Evolutionary conservation across 2,329 filamentous ascomycete species (phyloP).

Genomic region (Penicillium sp.): DNA sequence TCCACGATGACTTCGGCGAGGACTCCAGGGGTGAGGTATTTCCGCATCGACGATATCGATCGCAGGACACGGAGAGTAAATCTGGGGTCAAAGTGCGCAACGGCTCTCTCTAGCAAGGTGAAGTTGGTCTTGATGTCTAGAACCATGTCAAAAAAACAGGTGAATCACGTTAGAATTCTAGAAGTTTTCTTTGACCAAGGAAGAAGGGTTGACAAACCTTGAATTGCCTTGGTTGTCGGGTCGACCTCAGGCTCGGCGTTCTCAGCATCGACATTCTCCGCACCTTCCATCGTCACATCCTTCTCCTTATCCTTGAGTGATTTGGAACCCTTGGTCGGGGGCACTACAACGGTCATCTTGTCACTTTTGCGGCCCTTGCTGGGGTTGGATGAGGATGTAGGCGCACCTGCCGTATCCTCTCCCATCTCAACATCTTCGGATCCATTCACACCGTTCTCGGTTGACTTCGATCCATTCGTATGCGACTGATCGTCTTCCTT

Average conservation of each 20-base stretch:
- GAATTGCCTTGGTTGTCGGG: slow-evolving; percentile 51
- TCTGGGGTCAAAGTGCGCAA: slow-evolving; percentile 88
- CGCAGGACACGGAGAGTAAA: slow-evolving; percentile 92
- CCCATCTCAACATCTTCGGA: slow-evolving; percentile 71
- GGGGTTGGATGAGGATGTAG: slow-evolving; percentile 55
- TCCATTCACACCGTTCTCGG: slow-evolving; percentile 65
- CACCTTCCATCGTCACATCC: slow-evolving; percentile 69
- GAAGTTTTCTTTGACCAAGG: background rate
- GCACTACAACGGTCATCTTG: slow-evolving; percentile 79
- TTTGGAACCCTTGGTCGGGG: slow-evolving; percentile 66
- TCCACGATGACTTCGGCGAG: slow-evolving; percentile 77
- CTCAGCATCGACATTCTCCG: slow-evolving; percentile 42
- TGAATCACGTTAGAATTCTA: background rate
- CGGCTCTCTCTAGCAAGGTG: slow-evolving; percentile 83
- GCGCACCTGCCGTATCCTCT: slow-evolving; percentile 57
- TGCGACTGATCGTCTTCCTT: slow-evolving; percentile 71
- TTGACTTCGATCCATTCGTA: slow-evolving; percentile 65
- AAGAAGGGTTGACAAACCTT: slow-evolving; percentile 34
- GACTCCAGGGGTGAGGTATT: slow-evolving; percentile 79
- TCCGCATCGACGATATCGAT: slow-evolving; percentile 93
- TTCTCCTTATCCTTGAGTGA: slow-evolving; percentile 64
- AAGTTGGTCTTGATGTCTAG: slow-evolving; percentile 96
- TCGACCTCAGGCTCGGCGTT: slow-evolving; percentile 48
- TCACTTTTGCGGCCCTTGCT: slow-evolving; percentile 69
- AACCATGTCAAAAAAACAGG: background rate